phyloP scores from a whole-genome alignment of 805 yeast genomes.

The Millerozyma acaciae region DNA sequence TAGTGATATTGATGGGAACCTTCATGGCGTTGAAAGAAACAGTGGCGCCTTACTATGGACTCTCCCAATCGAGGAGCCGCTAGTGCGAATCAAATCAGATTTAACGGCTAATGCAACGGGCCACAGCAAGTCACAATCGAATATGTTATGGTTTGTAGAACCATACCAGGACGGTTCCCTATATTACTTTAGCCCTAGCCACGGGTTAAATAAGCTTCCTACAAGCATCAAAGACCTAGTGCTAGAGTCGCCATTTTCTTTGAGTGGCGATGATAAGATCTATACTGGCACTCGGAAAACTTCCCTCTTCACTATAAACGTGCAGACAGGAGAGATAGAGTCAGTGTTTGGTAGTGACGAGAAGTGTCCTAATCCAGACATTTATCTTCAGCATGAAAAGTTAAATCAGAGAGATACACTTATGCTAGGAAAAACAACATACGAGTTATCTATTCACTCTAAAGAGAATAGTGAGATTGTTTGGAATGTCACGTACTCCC shows the following conservation, averaged over 20 bases:
- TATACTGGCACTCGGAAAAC: conserved; percentile 85
- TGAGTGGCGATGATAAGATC: conserved; percentile 69
- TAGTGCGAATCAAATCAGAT: conserved; percentile 45
- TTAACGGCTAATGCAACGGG: conserved; percentile 3
- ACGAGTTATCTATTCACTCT: conserved; percentile 73
- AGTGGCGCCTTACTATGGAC: conserved; percentile 80
- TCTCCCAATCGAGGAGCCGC: conserved; percentile 58
- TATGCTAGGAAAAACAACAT: conserved; percentile 67
- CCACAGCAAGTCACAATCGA: conserved; percentile 16
- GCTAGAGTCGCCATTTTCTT: conserved; percentile 78
- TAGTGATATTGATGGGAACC: conserved; percentile 81
- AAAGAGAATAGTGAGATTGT: conserved; percentile 51
- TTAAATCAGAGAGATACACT: conserved; percentile 30
- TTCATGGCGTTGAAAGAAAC: conserved; percentile 74
- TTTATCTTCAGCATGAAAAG: conserved; percentile 12
- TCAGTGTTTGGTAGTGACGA: conserved; percentile 58
- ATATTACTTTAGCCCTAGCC: conserved; percentile 70
- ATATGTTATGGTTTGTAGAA: conserved; percentile 79
- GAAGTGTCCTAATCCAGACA: conserved; percentile 33
- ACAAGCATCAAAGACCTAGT: conserved; percentile 75
- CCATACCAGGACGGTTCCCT: conserved; percentile 83
- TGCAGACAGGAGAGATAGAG: conserved; percentile 68
- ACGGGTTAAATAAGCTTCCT: conserved; percentile 79
- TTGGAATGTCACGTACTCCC: conserved; percentile 83
- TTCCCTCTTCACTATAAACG: conserved; percentile 68